phyloP scores from a whole-genome alignment of 2,329 filamentous ascomycete genomes.

The Sporothrix brunneoviolacea region DNA sequence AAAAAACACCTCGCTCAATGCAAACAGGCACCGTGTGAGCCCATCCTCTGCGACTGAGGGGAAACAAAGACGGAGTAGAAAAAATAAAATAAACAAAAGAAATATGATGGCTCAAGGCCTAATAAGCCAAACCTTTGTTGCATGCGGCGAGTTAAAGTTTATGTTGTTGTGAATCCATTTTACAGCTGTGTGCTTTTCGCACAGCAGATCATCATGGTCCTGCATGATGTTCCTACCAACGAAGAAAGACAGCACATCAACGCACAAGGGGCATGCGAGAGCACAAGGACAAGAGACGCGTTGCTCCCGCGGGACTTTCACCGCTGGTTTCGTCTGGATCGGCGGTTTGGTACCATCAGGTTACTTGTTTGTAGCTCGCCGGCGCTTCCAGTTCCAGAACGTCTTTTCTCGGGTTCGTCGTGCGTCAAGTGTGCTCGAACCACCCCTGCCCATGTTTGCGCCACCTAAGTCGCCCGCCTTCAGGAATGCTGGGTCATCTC shows the following conservation, averaged over 20 bases:
- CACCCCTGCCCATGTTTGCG: too few species aligned
- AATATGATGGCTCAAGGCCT: too few species aligned
- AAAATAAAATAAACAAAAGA: background rate
- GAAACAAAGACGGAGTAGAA: background rate
- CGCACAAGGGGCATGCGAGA: too few species aligned
- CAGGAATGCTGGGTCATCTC: slow-evolving; percentile 35
- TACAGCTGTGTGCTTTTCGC: background rate
- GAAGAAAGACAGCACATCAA: background rate
- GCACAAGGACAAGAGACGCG: too few species aligned
- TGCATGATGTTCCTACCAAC: background rate
- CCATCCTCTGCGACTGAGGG: background rate
- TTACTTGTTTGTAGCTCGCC: slow-evolving; percentile 20
- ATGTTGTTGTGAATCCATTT: too few species aligned
- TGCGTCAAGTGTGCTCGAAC: slow-evolving; percentile 1
- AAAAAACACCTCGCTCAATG: slow-evolving; percentile 1
- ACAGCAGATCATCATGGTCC: background rate
- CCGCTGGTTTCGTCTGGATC: too few species aligned
- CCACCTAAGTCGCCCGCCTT: slow-evolving; percentile 19
- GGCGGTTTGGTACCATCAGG: too few species aligned
- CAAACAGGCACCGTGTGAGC: background rate
- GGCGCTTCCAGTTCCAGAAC: slow-evolving; percentile 25
- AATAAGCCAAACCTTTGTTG: too few species aligned
- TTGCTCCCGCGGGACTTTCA: too few species aligned
- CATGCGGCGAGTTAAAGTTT: too few species aligned
- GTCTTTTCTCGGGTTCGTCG: slow-evolving; percentile 17